Base-by-base conservation (phyloP, 2,329 filamentous ascomycete species). In the Dissoconium aciculare region DNA sequence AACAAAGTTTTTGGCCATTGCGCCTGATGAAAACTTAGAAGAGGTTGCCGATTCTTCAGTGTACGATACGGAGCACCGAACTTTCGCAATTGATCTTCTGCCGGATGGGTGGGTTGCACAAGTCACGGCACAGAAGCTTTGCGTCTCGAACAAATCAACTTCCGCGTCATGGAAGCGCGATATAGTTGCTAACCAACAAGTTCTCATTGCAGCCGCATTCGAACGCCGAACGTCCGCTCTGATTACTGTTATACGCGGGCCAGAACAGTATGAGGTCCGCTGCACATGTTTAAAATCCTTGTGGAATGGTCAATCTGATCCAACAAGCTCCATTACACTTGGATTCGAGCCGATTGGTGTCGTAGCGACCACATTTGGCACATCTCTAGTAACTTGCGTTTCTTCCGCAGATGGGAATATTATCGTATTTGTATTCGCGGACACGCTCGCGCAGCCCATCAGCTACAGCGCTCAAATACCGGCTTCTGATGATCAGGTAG, bases 181-280 rank as follows among this genome's bases (percentile, higher is more conserved):
- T n/a, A n/a, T n/a, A n/a, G n/a, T n/a, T n/a, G n/a, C n/a, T n/a
- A n/a, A n/a, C n/a, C n/a, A n/a, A n/a, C n/a, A n/a, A n/a, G n/a
- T n/a, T n/a, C n/a, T n/a, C n/a, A n/a, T n/a, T n/a, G n/a, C n/a
- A n/a, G n/a, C n/a, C n/a, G n/a, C n/a, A n/a, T n/a, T n/a, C n/a
- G n/a, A n/a, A 37, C 36, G 10, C 13, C 47, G 11, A 30, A 35
- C 4, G 36, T 33, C 9, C 46, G 49, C 28, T 51, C 50, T 24
- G 49, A 52, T 36, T 43, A 49, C 30, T 44, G 37, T 5, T 30
- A 30, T n/a, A n/a, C n/a, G n/a, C n/a, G n/a, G n/a, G n/a, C n/a
- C n/a, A n/a, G n/a, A n/a, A n/a, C n/a, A n/a, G n/a, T n/a, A n/a
- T n/a, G n/a, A n/a, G n/a, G n/a, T n/a, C n/a, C n/a, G n/a, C n/a